Evolutionary conservation across 2,329 filamentous ascomycete species (phyloP).

Genomic region (Neonectria faginata): DNA sequence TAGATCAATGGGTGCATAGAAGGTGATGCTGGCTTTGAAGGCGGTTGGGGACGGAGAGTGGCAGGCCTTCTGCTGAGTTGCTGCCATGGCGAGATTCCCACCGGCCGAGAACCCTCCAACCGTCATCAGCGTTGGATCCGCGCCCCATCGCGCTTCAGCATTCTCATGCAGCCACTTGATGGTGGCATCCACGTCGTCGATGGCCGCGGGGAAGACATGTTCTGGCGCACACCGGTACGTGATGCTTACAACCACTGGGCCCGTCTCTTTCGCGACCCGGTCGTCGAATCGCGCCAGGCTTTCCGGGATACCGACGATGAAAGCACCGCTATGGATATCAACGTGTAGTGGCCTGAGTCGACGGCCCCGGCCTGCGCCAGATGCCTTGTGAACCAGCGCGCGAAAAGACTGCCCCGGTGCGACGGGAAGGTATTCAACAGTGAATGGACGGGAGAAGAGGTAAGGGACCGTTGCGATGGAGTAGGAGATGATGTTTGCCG

Average conservation of each 20-base stretch:
- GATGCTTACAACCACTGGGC: slow-evolving; percentile 60
- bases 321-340: slow-evolving; percentile 58
- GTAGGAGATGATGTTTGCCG: slow-evolving; percentile 53
- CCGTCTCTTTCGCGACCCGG: slow-evolving; percentile 52
- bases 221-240: slow-evolving; percentile 66
- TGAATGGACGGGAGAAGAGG: slow-evolving; percentile 52
- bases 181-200: slow-evolving; percentile 61
- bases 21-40: slow-evolving; percentile 55
- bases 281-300: slow-evolving; percentile 50
- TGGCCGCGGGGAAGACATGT: slow-evolving; percentile 59
- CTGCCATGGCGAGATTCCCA: slow-evolving; percentile 56
- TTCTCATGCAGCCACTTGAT: slow-evolving; percentile 55
- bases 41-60: slow-evolving; percentile 40
- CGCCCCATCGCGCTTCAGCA: slow-evolving; percentile 50
- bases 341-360: slow-evolving; percentile 56
- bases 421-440: slow-evolving; percentile 50
- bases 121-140: slow-evolving; percentile 56
- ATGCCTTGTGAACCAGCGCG: slow-evolving; percentile 51
- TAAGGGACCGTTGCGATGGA: slow-evolving; percentile 51
- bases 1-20: slow-evolving; percentile 56
- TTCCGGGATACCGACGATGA: slow-evolving; percentile 58
- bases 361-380: slow-evolving; percentile 29
- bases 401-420: slow-evolving; percentile 43
- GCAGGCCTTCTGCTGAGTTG: slow-evolving; percentile 42
- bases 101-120: slow-evolving; percentile 59